A percentile compares a stretch with the other conserved stretches of the same genome.
Conservation (phyloP, 352 stramenopile genomes). For the Paralagenidium karlingii region DNA sequence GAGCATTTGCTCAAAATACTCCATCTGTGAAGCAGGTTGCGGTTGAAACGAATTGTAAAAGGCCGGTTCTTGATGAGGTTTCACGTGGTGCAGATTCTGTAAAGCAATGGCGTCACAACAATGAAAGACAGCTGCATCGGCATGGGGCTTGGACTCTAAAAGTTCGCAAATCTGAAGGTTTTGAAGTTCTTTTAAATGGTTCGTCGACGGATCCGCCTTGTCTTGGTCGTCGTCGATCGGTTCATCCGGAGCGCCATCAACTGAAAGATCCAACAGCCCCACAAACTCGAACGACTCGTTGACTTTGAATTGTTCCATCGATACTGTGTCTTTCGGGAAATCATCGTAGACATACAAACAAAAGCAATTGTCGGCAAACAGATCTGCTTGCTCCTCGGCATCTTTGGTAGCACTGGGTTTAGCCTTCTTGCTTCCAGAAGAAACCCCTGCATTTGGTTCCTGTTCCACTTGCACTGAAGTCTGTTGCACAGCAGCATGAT, state of each 20-base stretch:
- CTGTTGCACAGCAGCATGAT: neutral
- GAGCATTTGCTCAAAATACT: constrained; percentile 17
- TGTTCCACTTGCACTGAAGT: neutral
- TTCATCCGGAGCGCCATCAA: constrained; percentile 14
- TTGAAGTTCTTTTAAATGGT: neutral
- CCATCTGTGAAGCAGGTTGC: constrained; percentile 18
- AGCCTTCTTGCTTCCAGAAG: neutral
- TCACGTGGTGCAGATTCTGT: constrained; percentile 27
- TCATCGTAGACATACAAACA: constrained; percentile 65
- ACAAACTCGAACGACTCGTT: constrained; percentile 80
- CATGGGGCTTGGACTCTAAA: neutral
- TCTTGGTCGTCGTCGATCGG: constrained; percentile 7
- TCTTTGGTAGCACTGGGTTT: neutral
- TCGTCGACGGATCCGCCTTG: neutral
- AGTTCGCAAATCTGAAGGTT: neutral
- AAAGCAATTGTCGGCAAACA: constrained; percentile 3
- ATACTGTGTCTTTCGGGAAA: constrained; percentile 30
- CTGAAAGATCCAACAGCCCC: constrained; percentile 52
- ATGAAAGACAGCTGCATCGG: constrained; percentile 35
- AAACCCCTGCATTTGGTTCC: neutral
- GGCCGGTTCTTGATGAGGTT: constrained; percentile 20
- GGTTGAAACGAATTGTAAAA: constrained; percentile 17
- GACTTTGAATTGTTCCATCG: constrained; percentile 53
- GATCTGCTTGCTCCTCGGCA: neutral
- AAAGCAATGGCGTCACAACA: constrained; percentile 32